phyloP scores from a whole-genome alignment of 202 grass and related monocot genomes.

The Schoenoplectus triqueter region DNA sequence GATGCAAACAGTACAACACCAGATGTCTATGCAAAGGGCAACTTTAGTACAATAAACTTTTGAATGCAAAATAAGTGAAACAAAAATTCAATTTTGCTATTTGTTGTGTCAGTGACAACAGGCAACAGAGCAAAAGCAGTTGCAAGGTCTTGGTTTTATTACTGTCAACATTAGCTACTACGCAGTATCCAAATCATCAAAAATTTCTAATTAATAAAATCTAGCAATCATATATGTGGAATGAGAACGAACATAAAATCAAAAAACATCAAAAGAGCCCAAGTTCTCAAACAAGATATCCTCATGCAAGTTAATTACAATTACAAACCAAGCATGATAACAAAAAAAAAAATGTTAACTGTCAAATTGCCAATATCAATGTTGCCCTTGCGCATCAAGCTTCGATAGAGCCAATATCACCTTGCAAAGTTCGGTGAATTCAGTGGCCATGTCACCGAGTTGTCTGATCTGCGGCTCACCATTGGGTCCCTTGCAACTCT shows the following conservation, averaged over 20 bases:
- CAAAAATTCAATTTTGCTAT: background rate
- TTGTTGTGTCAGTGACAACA: background rate
- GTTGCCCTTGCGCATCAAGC: slow-evolving; percentile 20
- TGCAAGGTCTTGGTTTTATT: background rate
- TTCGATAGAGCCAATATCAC: slow-evolving; percentile 47
- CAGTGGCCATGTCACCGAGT: slow-evolving; percentile 43
- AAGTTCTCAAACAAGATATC: background rate
- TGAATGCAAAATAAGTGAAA: background rate
- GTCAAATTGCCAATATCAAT: background rate
- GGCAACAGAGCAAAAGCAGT: background rate
- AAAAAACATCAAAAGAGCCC: background rate
- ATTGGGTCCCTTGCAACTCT: slow-evolving; percentile 45
- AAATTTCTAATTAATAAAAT: slow-evolving; percentile 7
- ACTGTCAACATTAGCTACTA: background rate
- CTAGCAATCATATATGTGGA: background rate
- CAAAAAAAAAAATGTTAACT: slow-evolving; percentile 5
- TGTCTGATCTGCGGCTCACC: background rate
- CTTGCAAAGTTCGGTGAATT: slow-evolving; percentile 57
- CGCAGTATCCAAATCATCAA: background rate
- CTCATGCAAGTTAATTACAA: slow-evolving; percentile 19
- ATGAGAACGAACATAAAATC: background rate
- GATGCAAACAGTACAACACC: background rate
- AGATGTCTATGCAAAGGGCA: background rate
- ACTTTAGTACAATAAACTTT: background rate
- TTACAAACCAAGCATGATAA: background rate